Evolutionary conservation across 1,284 basidiomycete species (phyloP), one percentile per base, ranked within the genome.

Genomic region (Exobasidium rhododendri): DNA sequence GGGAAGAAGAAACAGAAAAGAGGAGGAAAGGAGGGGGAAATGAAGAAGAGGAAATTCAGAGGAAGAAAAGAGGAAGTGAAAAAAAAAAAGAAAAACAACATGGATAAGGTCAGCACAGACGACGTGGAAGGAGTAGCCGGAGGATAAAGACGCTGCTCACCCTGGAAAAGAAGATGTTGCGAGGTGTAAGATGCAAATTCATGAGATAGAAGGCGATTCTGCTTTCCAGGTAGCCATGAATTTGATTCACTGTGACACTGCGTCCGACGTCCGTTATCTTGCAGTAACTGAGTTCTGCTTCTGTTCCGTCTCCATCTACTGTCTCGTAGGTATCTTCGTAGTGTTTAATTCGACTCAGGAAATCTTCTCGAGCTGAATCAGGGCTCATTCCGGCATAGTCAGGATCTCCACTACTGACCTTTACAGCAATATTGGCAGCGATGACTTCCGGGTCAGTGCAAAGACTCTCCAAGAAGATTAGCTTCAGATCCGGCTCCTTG

Each of bases 311-410:
- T 58, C 59, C 59, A 55, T 82, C 81, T 71, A 99, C 88, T 2
- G 94, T 89, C 81, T 99, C 89, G 79, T 99, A 99, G n/a, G 93
- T 89, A 61, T 88, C 85, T 80, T 98, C 94, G 80, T 99, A 99
- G 76, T 90, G 88, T 67, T 85, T 86, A 75, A 99, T 99, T 31
- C 96, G 88, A 63, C 87, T 87, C 67, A 91, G 81, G 80, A 99
- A 99, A 81, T 99, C 96, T 10, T 62, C 63, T 79, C 92, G 88
- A 40, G 96, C 96, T 59, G 88, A 85, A 75, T 93, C 91, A 24
- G 85, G 88, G 0, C 89, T 89, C 83, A 88, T 90, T 70, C 90
- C 88, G 71, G 90, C 89, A 82, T 99, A 99, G 81, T 99, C 96
- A 0, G 96, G 96, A 82, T 99, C 96, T 3, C 94, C 94, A 2